Percentiles rank a stretch among this genome's conserved stretches.
These are phyloP conservation scores for Exophiala aquamarina DNA, from an alignment of 2,329 filamentous ascomycete genomes.

Conservation along the genomic window DNA sequence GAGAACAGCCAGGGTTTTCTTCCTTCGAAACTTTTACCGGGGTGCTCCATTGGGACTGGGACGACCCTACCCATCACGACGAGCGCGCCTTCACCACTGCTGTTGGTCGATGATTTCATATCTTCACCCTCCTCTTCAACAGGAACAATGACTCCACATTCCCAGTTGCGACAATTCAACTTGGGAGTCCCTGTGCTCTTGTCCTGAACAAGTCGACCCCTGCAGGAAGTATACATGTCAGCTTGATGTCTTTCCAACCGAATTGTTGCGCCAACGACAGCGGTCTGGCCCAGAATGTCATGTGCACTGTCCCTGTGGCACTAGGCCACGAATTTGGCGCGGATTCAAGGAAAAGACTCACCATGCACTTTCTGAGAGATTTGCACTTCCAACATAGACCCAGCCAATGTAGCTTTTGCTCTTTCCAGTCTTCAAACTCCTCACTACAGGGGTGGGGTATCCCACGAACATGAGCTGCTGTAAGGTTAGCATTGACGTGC, in stretches of 20 bases:
- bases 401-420: slow-evolving; percentile 51
- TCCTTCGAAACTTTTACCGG: slow-evolving; percentile 52
- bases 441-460: slow-evolving; percentile 2
- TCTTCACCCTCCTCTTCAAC: slow-evolving; percentile 36
- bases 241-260: too few relatives aligned
- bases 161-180: slow-evolving; percentile 88
- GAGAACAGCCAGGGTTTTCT: slow-evolving; percentile 44
- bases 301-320: background rate
- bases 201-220: slow-evolving; percentile 77
- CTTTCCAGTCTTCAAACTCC: too few relatives aligned
- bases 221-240: slow-evolving; percentile 34
- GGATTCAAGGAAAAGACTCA: slow-evolving; percentile 51
- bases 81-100: slow-evolving; percentile 24
- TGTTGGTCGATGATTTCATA: slow-evolving; percentile 24
- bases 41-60: slow-evolving; percentile 65
- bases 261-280: too few relatives aligned
- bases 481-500: background rate
- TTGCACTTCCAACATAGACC: slow-evolving; percentile 87
- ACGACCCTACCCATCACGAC: slow-evolving; percentile 56
- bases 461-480: slow-evolving; percentile 22
- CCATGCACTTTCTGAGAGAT: slow-evolving; percentile 92
- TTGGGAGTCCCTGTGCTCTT: slow-evolving; percentile 66
- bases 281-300: too few relatives aligned
- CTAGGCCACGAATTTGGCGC: too few relatives aligned
- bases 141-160: slow-evolving; percentile 82